phyloP scores from a whole-genome alignment of 495 filamentous ascomycete genomes.

The Recurvomyces mirabilis region DNA sequence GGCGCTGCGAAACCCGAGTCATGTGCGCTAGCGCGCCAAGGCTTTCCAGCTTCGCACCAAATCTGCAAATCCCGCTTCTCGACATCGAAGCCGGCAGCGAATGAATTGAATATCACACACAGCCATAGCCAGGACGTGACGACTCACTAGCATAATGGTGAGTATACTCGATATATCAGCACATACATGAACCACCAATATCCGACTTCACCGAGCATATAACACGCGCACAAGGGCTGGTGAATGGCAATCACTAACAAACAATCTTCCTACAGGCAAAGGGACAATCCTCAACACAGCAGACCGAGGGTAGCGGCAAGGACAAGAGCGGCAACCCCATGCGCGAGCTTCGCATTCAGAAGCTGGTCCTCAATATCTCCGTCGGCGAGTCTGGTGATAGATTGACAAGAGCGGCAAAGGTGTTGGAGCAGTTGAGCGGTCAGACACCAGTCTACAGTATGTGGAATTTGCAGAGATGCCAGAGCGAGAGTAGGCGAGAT shows the following conservation, averaged over 20 bases:
- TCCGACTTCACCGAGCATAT: neutral
- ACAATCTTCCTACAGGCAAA: constrained; percentile 12
- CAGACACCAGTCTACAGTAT: constrained; percentile 99
- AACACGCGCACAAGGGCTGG: too few species aligned
- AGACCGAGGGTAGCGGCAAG: constrained; percentile 18
- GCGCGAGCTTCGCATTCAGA: constrained; percentile 99
- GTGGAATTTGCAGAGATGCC: constrained; percentile 13
- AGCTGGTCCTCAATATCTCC: constrained; percentile 99
- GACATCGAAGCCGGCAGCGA: neutral
- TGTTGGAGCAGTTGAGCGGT: constrained; percentile 98
- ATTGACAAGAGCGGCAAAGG: constrained; percentile 98
- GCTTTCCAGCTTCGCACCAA: neutral
- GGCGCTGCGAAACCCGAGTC: neutral
- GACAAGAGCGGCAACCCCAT: constrained; percentile 81
- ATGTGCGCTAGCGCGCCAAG: neutral
- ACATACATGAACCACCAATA: neutral
- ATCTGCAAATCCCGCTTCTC: constrained; percentile 1
- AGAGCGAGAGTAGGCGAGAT: too few species aligned
- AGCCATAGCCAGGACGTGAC: constrained; percentile 21
- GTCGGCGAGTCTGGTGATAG: constrained; percentile 99
- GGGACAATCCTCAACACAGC: constrained; percentile 20
- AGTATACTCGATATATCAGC: neutral
- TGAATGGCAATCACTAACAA: neutral
- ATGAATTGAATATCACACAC: neutral
- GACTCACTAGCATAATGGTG: constrained; percentile 23